These are phyloP conservation scores for Aeschynomene evenia DNA, from an alignment of 306 rosid species.

Conservation along the genomic window DNA sequence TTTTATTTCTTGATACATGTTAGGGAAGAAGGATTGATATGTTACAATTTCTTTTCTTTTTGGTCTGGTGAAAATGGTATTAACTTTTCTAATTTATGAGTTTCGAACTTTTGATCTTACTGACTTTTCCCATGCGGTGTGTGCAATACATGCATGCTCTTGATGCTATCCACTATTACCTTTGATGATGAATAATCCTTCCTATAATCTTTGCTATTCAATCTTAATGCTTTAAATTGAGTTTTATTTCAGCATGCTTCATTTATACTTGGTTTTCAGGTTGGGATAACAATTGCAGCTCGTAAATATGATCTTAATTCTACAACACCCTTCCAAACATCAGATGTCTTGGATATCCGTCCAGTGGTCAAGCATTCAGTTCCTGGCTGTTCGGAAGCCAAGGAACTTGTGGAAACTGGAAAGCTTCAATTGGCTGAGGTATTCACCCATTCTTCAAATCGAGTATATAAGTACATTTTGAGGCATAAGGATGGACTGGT, in stretches of 20 bases:
- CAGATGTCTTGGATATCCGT: conserved; percentile 80
- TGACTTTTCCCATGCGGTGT: background rate
- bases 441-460: conserved; percentile 10
- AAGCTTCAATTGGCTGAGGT: conserved; percentile 98
- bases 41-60: background rate
- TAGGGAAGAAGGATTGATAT: background rate
- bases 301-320: conserved; percentile 79
- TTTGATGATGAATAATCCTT: background rate
- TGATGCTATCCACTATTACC: background rate
- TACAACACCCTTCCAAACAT: conserved; percentile 70
- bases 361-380: conserved; percentile 96
- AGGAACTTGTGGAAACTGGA: conserved; percentile 96
- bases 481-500: background rate
- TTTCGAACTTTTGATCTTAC: background rate
- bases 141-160: background rate
- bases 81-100: background rate
- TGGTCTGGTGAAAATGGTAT: background rate
- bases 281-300: conserved; percentile 81
- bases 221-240: background rate
- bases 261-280: conserved; percentile 50
- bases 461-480: background rate
- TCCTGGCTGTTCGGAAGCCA: conserved; percentile 93
- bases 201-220: background rate
- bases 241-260: background rate
- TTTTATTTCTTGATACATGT: background rate